Conservation (phyloP, 805 yeast species). For the Wickerhamomyces mucosus region DNA sequence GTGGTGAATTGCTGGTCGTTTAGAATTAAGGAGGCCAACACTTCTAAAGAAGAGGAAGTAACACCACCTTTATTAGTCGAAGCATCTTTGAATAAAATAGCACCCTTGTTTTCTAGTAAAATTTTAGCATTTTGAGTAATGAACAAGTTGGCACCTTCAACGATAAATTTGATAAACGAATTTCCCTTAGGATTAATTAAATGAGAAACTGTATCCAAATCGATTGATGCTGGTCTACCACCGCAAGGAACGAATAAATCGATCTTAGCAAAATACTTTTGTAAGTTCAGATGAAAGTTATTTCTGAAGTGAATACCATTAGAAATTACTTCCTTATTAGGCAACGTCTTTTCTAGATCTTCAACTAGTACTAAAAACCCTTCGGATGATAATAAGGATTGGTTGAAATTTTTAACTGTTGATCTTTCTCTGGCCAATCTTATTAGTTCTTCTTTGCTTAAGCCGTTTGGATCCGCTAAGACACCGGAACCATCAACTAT, state of each 20-base stretch:
- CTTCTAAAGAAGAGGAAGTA: constrained; percentile 92
- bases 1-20: constrained; percentile 74
- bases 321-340: constrained; percentile 60
- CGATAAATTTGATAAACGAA: constrained; percentile 73
- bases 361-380: constrained; percentile 85
- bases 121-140: constrained; percentile 91
- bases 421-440: constrained; percentile 71
- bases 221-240: constrained; percentile 96
- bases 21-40: constrained; percentile 85
- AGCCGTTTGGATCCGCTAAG: constrained; percentile 82
- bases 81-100: constrained; percentile 86
- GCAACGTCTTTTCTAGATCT: constrained; percentile 69
- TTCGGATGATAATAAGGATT: constrained; percentile 49
- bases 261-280: constrained; percentile 52
- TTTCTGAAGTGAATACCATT: constrained; percentile 90
- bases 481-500: constrained; percentile 96
- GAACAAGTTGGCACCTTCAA: constrained; percentile 96
- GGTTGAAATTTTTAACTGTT: constrained; percentile 66
- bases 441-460: constrained; percentile 68
- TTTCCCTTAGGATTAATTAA: constrained; percentile 71
- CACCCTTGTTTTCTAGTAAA: constrained; percentile 78
- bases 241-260: constrained; percentile 97
- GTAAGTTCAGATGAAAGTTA: constrained; percentile 70
- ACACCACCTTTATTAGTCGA: constrained; percentile 98
- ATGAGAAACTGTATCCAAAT: constrained; percentile 66